Base-by-base conservation (phyloP, 345 rosid species). In the Ceriops tagal region DNA sequence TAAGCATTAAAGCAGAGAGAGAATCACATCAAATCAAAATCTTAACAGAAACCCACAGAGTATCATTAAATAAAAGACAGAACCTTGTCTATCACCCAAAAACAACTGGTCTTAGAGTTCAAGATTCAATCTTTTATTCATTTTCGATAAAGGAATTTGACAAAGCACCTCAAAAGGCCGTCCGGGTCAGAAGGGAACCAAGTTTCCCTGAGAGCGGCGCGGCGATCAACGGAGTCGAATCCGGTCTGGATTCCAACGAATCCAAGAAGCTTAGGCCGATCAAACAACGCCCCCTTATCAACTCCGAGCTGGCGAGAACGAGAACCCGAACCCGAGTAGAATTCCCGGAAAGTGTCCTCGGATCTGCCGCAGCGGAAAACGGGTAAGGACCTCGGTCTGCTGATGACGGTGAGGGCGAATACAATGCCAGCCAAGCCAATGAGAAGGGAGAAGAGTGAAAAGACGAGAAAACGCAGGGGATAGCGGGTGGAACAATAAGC, bases 161-260 rank as follows among this genome's bases (percentile, higher is more conserved):
- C 49, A 15, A 13, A 43, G 19, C 62, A 91, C 96, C 97, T 79
- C 72, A 83, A 73, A 75, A 91, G 88, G 26, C 86, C 80, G 62
- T 86, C 91, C 11, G 91, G 91, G 47, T 83, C 90, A 53, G 91
- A 83, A 66, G 97, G 90, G 66, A 91, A 84, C 96, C 96, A 91
- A 39, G 92, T 89, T 32, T 71, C 76, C 69, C 97, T 76, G 58
- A 89, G 72, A 53, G 93, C 73, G 11, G 75, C 74, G 21, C 96
- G 80, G 37, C 91, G 92, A 75, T 79, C 80, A 53, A 15, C 70
- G 0, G 90, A 89, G 1, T 80, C 85, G 62, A 87, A 91, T 32
- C 91, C 85, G 47, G 96, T 91, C 65, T 86, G 91, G 67, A 87
- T 87, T 76, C 97, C 97, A 10, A 91, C 92, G 19, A 91, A 81